Conservation (phyloP, 2,329 filamentous ascomycete genomes). For the Fusarium buharicum region DNA sequence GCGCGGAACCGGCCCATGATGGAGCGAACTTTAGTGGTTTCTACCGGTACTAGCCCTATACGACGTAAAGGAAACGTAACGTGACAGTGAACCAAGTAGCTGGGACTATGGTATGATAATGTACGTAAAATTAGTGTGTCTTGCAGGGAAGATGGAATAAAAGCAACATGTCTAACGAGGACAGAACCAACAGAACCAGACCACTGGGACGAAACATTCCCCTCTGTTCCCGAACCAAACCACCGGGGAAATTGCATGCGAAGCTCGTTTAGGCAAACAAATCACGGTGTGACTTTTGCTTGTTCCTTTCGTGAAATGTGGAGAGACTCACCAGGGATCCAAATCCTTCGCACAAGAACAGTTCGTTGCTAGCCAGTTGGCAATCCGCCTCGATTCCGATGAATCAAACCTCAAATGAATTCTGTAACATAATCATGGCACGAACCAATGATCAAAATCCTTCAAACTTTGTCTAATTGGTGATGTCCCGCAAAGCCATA, state of each 20-base stretch:
- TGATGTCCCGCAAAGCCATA: no score
- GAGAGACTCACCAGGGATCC: constrained; percentile 1
- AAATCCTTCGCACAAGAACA: background rate
- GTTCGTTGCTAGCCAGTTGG: no score
- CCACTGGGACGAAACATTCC: background rate
- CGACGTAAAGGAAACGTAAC: background rate
- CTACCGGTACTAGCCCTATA: background rate
- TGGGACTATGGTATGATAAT: background rate
- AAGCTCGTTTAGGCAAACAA: background rate
- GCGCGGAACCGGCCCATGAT: background rate
- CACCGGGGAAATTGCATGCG: background rate
- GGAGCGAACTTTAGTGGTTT: background rate
- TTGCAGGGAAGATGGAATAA: no score
- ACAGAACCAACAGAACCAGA: background rate
- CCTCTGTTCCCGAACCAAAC: constrained; percentile 7
- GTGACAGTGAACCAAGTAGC: background rate
- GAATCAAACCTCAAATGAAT: background rate
- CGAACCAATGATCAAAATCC: no score
- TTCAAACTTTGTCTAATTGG: no score
- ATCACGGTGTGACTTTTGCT: background rate
- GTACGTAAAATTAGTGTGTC: no score
- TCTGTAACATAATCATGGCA: no score
- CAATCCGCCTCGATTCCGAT: background rate
- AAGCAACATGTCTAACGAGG: background rate
- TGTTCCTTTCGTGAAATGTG: background rate